Percentiles rank a stretch among this genome's conserved stretches.
Conservation (phyloP, 768 basidiomycete species). For the Hypholoma fasciculare region DNA sequence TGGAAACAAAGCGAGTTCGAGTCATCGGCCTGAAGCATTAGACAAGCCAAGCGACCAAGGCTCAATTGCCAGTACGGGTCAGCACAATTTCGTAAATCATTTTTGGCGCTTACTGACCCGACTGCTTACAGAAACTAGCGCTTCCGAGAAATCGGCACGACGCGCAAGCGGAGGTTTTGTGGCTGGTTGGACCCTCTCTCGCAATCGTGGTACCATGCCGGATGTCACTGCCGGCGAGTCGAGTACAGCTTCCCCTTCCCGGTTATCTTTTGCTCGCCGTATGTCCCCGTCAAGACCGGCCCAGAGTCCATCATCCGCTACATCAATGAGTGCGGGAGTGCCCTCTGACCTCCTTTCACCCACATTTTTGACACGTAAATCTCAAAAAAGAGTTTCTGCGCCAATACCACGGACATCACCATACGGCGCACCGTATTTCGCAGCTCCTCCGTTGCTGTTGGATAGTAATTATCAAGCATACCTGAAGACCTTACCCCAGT, state of each 20-base stretch:
- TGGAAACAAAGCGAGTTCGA: conserved; percentile 12
- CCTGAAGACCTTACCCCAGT: conserved; percentile 24
- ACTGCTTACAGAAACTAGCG: conserved; percentile 14
- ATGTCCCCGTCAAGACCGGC: conserved; percentile 17
- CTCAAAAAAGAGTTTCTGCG: conserved; percentile 28
- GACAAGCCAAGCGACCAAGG: conserved; percentile 20
- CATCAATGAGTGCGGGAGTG: conserved; percentile 11
- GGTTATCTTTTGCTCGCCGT: conserved; percentile 21
- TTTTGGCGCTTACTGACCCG: conserved; percentile 4
- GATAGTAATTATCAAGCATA: conserved; percentile 23
- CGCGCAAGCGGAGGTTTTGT: conserved; percentile 22
- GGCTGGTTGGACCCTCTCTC: conserved; percentile 17
- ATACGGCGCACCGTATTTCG: conserved; percentile 48
- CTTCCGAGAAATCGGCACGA: conserved; percentile 17
- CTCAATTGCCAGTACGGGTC: conserved; percentile 23
- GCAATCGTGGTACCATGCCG: conserved; percentile 15
- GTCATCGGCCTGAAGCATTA: conserved; percentile 7
- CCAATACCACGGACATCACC: conserved; percentile 40
- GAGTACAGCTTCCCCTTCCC: conserved; percentile 18
- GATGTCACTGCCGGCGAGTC: conserved; percentile 13
- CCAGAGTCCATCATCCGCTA: conserved; percentile 9
- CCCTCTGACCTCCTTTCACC: conserved; percentile 20
- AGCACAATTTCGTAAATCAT: conserved; percentile 4
- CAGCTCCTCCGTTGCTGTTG: conserved; percentile 33
- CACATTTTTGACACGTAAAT: conserved; percentile 28